A percentile compares a stretch with the other conserved stretches of the same genome.
phyloP scores from a whole-genome alignment of 2,329 filamentous ascomycete genomes.

The Verticillium nubilum region DNA sequence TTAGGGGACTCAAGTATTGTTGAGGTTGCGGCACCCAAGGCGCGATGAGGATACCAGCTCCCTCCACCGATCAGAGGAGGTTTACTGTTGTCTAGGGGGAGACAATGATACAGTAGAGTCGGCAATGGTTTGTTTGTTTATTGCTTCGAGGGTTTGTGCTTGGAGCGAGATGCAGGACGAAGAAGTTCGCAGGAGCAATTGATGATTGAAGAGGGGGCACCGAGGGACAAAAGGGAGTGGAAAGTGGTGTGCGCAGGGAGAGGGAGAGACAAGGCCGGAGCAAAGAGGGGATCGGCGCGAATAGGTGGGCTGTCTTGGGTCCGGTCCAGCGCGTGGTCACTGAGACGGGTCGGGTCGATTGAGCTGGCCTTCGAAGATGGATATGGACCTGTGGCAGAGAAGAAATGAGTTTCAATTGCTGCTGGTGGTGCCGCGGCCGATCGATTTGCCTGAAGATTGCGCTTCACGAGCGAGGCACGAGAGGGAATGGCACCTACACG shows the following conservation, averaged over 20 bases:
- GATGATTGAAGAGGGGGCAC: not conserved
- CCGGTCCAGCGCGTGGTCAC: not conserved
- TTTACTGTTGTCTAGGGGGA: not conserved
- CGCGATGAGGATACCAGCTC: not conserved
- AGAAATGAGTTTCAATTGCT: not conserved
- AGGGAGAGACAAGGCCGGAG: not conserved
- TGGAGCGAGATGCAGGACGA: not conserved
- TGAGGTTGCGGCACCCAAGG: not conserved
- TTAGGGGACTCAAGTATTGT: not conserved
- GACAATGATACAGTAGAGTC: not conserved
- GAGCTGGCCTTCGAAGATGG: not conserved
- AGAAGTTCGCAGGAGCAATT: not conserved
- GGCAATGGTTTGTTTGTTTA: not conserved
- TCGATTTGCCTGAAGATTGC: not conserved
- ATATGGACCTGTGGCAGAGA: not conserved
- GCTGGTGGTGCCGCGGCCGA: not conserved
- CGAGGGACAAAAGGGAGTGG: not conserved
- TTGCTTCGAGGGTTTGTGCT: not conserved
- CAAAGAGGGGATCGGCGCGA: not conserved
- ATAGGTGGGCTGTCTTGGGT: not conserved
- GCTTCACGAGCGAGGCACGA: not conserved
- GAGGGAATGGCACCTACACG: not conserved
- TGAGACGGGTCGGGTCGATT: not conserved
- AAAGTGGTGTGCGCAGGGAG: not conserved
- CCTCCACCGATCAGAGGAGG: not conserved